Base-by-base conservation (phyloP, 2,329 filamentous ascomycete genomes). In the Didymosphaeria variabile region DNA sequence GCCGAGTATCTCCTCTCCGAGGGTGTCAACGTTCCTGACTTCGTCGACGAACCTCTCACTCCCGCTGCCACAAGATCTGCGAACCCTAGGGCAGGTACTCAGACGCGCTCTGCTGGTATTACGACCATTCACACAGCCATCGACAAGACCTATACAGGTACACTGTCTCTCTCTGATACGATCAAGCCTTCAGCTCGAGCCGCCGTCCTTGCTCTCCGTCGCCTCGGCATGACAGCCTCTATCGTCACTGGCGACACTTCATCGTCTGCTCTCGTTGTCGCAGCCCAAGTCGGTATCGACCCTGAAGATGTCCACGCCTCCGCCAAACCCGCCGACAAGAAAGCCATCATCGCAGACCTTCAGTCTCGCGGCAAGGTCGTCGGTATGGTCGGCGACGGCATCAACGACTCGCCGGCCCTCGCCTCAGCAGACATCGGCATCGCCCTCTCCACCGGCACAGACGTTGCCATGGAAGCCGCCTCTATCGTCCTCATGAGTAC, bases 401-500 rank as follows among this genome's bases (percentile, higher is more conserved):
- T 99, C 85, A 99, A 99, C 79, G 95, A 99, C 81, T 97, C 93
- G 0, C 95, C 95, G 0, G 95, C 95, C 0, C 87, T 99, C 12
- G 95, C 93, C 0, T 97, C 93, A 0, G 94, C 95, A 12, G 90
- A 97, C 69, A 89, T 98, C 31, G 95, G 95, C 65, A 97, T 99
- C 68, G 94, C 94, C 60, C 92, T 99, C 79, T 87, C 92, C 5
- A 93, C 90, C 8, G 95, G 95, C 59, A 98, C 95, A 0, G 95
- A 98, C 75, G 94, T 99, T 1, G 95, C 95, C 53, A 97, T 99
- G 88, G 95, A 98, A 81, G 95, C 95, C 0, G 95, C 95, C 0
- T 93, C 97, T 71, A 88, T 99, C 19, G 95, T 99, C 17, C 88
- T 99, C 57, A 99, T 99, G 94, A 89, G 91, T 3, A 91, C 92